These are phyloP conservation scores for Parachaetomium inaequale DNA, from an alignment of 495 filamentous ascomycete species.

Conservation along the genomic window DNA sequence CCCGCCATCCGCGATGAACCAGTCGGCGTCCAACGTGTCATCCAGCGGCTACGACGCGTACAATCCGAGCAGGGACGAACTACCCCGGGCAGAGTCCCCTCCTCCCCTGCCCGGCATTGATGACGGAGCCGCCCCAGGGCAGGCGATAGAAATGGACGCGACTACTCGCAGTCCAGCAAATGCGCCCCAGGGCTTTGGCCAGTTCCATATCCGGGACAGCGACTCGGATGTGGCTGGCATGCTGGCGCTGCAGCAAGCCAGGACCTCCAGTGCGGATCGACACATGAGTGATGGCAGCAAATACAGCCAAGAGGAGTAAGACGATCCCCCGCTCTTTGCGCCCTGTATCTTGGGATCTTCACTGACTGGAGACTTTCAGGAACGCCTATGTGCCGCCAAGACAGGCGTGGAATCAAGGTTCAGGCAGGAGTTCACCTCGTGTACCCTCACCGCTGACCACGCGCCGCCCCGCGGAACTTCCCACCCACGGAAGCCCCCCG, in stretches of 20 bases:
- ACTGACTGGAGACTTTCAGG: conserved; percentile 7
- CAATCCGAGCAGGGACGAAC: conserved; percentile 35
- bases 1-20: conserved; percentile 33
- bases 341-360: background rate
- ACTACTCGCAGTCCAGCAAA: conserved; percentile 52
- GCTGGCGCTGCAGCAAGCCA: conserved; percentile 63
- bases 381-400: conserved; percentile 65
- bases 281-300: conserved; percentile 59
- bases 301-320: conserved; percentile 75
- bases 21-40: conserved; percentile 31
- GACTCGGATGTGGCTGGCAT: conserved; percentile 66
- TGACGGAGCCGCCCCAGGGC: conserved; percentile 51
- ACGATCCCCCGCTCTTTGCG: conserved; percentile 2
- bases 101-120: conserved; percentile 60
- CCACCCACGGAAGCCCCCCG: conserved; percentile 29
- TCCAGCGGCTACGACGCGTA: conserved; percentile 41
- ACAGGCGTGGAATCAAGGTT: conserved; percentile 52
- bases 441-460: conserved; percentile 37
- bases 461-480: conserved; percentile 43
- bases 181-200: conserved; percentile 40
- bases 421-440: conserved; percentile 42
- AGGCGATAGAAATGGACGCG: conserved; percentile 82
- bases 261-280: conserved; percentile 34
- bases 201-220: conserved; percentile 57
- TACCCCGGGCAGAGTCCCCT: conserved; percentile 58